A percentile compares a stretch with the other conserved stretches of the same genome.
Evolutionary conservation across 2,329 filamentous ascomycete genomes (phyloP).

Genomic region (Phialophora tarda): DNA sequence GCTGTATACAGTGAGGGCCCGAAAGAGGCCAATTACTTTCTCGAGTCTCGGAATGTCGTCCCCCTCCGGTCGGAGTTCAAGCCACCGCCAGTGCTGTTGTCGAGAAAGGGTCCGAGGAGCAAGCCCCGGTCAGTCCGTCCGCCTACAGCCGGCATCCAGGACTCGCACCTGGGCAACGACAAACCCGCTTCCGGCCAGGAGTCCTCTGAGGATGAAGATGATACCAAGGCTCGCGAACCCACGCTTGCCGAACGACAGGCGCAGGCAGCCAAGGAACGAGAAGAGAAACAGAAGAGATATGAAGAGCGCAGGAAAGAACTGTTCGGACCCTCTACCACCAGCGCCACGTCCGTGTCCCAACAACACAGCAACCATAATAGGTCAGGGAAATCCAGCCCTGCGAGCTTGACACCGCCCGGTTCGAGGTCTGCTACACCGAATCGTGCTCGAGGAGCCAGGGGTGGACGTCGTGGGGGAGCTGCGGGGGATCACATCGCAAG

Average conservation of each 20-base stretch:
- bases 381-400: constrained; percentile 67
- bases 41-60: constrained; percentile 65
- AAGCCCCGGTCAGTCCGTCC: constrained; percentile 32
- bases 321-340: constrained; percentile 66
- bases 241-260: constrained; percentile 78
- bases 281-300: constrained; percentile 86
- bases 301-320: constrained; percentile 87
- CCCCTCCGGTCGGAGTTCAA: constrained; percentile 76
- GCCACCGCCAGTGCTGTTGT: constrained; percentile 80
- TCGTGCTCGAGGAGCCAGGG: constrained; percentile 45
- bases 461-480: constrained; percentile 25
- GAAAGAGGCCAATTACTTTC: constrained; percentile 71
- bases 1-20: constrained; percentile 68
- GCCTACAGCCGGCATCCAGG: constrained; percentile 28
- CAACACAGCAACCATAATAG: constrained; percentile 35
- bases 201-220: constrained; percentile 63
- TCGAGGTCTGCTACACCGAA: constrained; percentile 44
- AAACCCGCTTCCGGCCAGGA: constrained; percentile 52
- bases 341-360: constrained; percentile 21
- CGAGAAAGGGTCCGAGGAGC: constrained; percentile 64
- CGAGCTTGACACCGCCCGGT: constrained; percentile 65
- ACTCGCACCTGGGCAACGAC: constrained; percentile 51
- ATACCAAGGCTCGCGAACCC: constrained; percentile 64
- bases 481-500: constrained; percentile 45
- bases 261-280: constrained; percentile 77